Evolutionary conservation across 129 eudicot species (phyloP), one percentile per base, ranked within the genome.

Genomic region (Escallonia herrerae): DNA sequence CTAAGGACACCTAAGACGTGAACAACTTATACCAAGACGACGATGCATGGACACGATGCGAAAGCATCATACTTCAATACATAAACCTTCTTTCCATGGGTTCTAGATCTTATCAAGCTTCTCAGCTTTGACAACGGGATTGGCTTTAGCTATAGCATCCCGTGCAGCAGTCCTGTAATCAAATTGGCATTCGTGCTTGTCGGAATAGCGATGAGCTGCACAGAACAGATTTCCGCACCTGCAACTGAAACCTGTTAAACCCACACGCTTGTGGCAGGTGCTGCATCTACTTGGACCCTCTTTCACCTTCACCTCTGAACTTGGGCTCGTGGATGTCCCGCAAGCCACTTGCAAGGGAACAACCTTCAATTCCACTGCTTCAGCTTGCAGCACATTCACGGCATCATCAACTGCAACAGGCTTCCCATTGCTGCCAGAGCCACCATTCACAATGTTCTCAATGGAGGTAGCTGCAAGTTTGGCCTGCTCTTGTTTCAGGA

Each of bases 391-490:
- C n/a, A 72, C 50, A 11, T 47, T 69, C 7, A 68, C 53, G 60
- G 70, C 67, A 40, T 77, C 81, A 22, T 79, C 15, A 45, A 57
- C 68, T 39, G 43, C 64, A 39, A 69, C 74, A 53, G 56, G 82
- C 46, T 66, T 73, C 60, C 53, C 71, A 10, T 33, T 11, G 13
- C 2, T 53, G 33, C 22, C 5, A 4, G 58, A 11, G 22, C 58
- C 58, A n/a, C 87, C 95, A 40, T 83, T 83, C 37, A 86, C 85
- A 15, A 86, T 68, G 38, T 62, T 81, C 45, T 77, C 78, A 7
- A 83, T 71, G 37, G 95, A 83, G 33, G 90, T 75, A n/a, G 90
- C 90, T 44, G 90, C 85, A 49, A 83, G 87, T 61, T 87, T 81
- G 12, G 87, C 90, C 56, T 87, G 85, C 59, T 87, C 87, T 73